Evolutionary conservation across 345 rosid genomes (phyloP).

Genomic region (Turritis glabra): DNA sequence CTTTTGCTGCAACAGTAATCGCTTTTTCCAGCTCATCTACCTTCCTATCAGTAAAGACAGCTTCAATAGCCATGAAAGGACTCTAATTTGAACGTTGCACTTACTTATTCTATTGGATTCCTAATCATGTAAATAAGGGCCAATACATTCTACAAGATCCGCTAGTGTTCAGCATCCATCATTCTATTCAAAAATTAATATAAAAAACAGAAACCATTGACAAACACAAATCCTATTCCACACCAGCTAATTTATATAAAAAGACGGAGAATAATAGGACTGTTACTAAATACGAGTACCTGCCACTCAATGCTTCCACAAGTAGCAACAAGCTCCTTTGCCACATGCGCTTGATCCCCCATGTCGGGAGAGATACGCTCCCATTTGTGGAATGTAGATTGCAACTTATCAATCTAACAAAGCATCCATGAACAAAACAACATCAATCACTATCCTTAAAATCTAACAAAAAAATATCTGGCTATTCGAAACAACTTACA

Average conservation of each 20-base stretch:
- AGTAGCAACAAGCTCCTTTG: slow-evolving; percentile 67
- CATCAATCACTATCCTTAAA: slow-evolving; percentile 1
- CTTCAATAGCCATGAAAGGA: slow-evolving; percentile 50
- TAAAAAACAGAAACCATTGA: background rate
- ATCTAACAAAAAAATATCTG: background rate
- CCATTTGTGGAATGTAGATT: slow-evolving; percentile 84
- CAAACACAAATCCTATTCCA: background rate
- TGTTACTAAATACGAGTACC: slow-evolving; percentile 46
- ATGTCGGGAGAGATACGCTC: slow-evolving; percentile 60
- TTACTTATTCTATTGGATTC: background rate
- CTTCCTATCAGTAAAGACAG: slow-evolving; percentile 72
- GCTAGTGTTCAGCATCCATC: slow-evolving; percentile 5
- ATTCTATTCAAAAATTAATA: background rate
- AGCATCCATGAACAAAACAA: slow-evolving; percentile 8
- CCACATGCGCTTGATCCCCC: slow-evolving; percentile 65
- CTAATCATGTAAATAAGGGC: background rate
- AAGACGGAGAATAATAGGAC: background rate
- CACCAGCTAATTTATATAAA: background rate
- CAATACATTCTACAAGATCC: slow-evolving; percentile 9
- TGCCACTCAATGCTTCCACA: slow-evolving; percentile 98
- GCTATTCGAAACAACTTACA: slow-evolving; percentile 52
- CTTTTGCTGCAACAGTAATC: slow-evolving; percentile 80
- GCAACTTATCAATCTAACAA: slow-evolving; percentile 88
- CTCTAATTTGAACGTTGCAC: background rate
- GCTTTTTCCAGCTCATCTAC: slow-evolving; percentile 97